Base-by-base conservation (phyloP, 73 alveolate species). In the Tetrahymena thermophila region DNA sequence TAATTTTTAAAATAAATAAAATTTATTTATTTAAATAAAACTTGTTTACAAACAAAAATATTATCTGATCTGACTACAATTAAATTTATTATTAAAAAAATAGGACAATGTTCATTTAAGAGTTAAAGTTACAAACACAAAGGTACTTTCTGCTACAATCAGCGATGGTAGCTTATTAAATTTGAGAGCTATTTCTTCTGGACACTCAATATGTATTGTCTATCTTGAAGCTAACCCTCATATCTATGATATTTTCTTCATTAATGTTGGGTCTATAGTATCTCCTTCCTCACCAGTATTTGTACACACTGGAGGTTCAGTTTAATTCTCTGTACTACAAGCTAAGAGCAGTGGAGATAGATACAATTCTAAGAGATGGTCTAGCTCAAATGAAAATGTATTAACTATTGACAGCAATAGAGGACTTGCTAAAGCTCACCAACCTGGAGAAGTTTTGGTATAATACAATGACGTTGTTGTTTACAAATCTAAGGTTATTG, bases 291-390 rank as follows among this genome's bases (percentile, higher is more conserved):
- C 96, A 3, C 97, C 97, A 1, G 97, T 96, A 4, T n/a, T 85
- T 14, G 44, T 96, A 9, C 97, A 96, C 85, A 95, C 84, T 8
- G 97, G 97, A 25, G 97, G 97, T 37, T 35, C 89, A 25, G 96
- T 96, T 35, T 23, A 95, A n/a, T 96, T 96, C 93, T 71, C 89
- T 4, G 89, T 71, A 3, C 37, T 71, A 9, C 89, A 71, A 71
- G 89, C 40, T 23, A 71, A 71, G 89, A 71, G 31, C 37, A 71
- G 40, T 71, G 89, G 89, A 9, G 89, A 71, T 71, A 71, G 89
- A 71, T 71, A 1, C 89, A 71, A 2, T n/a, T 71, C 89, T 71
- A 71, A 71, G 89, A 71, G 89, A 71, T 71, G 89, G 89, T 71
- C 89, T 71, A 28, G 37, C 17, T 71, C 89, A n/a, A 71, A 31